phyloP scores from a whole-genome alignment of 371 early-diverging fungal species.

The Rhizomucor pusillus region DNA sequence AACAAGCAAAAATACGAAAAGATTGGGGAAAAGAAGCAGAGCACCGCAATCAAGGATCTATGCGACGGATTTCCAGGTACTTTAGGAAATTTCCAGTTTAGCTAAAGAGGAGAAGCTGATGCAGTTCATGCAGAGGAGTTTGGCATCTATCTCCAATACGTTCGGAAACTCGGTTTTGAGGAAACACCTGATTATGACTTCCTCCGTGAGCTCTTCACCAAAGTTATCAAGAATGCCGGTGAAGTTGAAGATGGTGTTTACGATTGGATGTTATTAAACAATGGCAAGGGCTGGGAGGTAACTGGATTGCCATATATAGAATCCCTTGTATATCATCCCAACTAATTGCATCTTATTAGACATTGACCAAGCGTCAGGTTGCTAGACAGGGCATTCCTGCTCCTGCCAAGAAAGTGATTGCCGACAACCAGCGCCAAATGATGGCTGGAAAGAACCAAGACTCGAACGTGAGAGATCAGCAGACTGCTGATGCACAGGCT shows the following conservation, averaged over 20 bases:
- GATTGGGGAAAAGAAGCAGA: slow-evolving; percentile 98
- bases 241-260: slow-evolving; percentile 91
- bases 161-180: slow-evolving; percentile 92
- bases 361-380: slow-evolving; percentile 15
- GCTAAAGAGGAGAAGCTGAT: not conserved
- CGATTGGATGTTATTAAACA: slow-evolving; percentile 88
- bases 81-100: slow-evolving; percentile 2
- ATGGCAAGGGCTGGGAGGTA: slow-evolving; percentile 58
- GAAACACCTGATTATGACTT: slow-evolving; percentile 97
- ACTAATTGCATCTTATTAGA: not conserved
- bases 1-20: slow-evolving; percentile 99
- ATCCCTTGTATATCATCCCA: too few species aligned
- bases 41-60: slow-evolving; percentile 89
- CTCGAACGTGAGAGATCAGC: not conserved
- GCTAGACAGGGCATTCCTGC: slow-evolving; percentile 15
- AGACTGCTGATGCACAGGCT: slow-evolving; percentile 4
- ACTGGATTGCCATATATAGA: not conserved
- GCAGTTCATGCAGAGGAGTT: slow-evolving; percentile 70
- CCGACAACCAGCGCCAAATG: slow-evolving; percentile 12
- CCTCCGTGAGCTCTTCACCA: slow-evolving; percentile 84
- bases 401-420: slow-evolving; percentile 16
- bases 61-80: slow-evolving; percentile 87
- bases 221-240: slow-evolving; percentile 71
- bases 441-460: not conserved
- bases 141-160: slow-evolving; percentile 88